Evolutionary conservation across 1,139 yeast species (phyloP).

Genomic region (Yamadazyma friedrichii): DNA sequence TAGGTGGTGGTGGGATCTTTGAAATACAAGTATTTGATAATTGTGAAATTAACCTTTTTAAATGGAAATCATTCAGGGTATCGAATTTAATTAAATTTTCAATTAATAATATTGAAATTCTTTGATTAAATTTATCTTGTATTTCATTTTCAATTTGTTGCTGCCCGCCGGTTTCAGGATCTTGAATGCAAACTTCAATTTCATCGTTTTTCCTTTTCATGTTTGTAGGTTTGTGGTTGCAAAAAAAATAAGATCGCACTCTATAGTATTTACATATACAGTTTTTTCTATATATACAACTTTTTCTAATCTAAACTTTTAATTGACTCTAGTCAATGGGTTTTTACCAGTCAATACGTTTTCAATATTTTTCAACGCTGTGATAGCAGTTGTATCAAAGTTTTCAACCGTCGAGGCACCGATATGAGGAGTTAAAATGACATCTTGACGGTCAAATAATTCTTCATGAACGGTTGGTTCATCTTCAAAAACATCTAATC

Average conservation of each 20-base stretch:
- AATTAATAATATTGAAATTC: conserved; percentile 16
- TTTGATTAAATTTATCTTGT: conserved; percentile 2
- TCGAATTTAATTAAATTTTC: conserved; percentile 24
- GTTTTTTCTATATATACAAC: too few species aligned
- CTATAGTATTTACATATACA: not conserved
- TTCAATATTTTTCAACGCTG: conserved; percentile 47
- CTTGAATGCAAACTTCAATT: not conserved
- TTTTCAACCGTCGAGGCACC: conserved; percentile 67
- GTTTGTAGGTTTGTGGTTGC: conserved; percentile 5
- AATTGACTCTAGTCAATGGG: conserved; percentile 39
- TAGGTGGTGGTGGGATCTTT: conserved; percentile 18
- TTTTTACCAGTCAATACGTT: conserved; percentile 32
- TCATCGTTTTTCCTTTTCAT: conserved; percentile 1
- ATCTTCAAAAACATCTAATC: conserved; percentile 74
- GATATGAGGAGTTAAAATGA: conserved; percentile 72
- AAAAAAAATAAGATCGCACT: conserved; percentile 2
- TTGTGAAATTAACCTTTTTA: conserved; percentile 13
- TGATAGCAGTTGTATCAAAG: conserved; percentile 46
- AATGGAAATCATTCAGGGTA: conserved; percentile 16
- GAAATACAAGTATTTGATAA: conserved; percentile 6
- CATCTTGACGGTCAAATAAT: conserved; percentile 60
- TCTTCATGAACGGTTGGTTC: conserved; percentile 63
- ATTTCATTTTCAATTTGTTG: conserved; percentile 1
- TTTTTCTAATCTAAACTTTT: conserved; percentile 8
- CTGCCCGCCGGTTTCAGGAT: not conserved